A percentile compares a stretch with the other conserved stretches of the same genome.
phyloP scores from a whole-genome alignment of 139 green algal species.

The Closterium sp. region DNA sequence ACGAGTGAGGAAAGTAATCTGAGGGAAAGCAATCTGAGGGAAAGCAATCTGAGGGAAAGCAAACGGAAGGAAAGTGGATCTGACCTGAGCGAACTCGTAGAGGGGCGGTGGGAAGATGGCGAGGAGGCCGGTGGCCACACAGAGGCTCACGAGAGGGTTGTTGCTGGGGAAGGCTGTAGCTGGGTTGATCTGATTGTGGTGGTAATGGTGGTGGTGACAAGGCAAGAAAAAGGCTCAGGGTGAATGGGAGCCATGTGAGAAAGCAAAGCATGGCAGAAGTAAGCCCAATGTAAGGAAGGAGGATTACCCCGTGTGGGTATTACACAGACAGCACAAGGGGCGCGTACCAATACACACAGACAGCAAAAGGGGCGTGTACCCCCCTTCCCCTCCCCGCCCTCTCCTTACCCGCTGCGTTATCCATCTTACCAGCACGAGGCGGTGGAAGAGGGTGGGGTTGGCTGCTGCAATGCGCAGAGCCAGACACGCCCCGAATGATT shows the following conservation, averaged over 20 bases:
- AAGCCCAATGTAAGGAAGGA: too few relatives aligned
- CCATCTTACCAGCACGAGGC: too few relatives aligned
- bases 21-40: too few relatives aligned
- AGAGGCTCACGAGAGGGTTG: constrained; percentile 54
- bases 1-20: not conserved
- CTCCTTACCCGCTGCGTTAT: too few relatives aligned
- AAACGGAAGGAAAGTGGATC: not conserved
- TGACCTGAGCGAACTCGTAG: constrained; percentile 63
- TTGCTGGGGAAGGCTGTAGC: constrained; percentile 54
- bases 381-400: too few relatives aligned
- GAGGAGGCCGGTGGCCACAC: constrained; percentile 68
- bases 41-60: not conserved
- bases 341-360: too few relatives aligned
- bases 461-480: too few relatives aligned
- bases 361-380: too few relatives aligned
- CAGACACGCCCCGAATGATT: constrained; percentile 66
- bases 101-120: constrained; percentile 65
- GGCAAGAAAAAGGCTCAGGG: not conserved
- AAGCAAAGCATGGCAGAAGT: too few relatives aligned
- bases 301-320: too few relatives aligned
- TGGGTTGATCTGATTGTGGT: constrained; percentile 58
- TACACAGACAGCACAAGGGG: too few relatives aligned
- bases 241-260: not conserved
- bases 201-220: not conserved
- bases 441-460: too few relatives aligned